Evolutionary conservation across 495 filamentous ascomycete genomes (phyloP).

Genomic region (Lophiotrema nucula): DNA sequence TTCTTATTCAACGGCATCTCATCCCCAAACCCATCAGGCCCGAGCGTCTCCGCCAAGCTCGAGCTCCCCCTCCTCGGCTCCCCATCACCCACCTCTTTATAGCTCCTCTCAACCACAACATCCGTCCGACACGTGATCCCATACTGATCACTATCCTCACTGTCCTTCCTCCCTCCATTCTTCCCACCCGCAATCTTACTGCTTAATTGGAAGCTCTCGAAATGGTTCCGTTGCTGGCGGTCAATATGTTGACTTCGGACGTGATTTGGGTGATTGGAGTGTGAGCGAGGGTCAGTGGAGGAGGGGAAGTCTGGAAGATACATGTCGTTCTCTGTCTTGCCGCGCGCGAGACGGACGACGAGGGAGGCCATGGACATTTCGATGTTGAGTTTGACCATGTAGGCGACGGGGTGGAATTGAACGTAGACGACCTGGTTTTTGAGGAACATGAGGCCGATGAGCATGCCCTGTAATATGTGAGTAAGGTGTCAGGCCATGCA

Average conservation of each 20-base stretch:
- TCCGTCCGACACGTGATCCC: conserved; percentile 9
- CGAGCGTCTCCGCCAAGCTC: neutral
- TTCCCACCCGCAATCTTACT: no score
- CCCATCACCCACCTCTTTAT: neutral
- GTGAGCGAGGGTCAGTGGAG: neutral
- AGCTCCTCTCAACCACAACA: conserved; percentile 4
- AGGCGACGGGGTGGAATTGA: conserved; percentile 54
- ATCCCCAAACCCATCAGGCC: conserved; percentile 10
- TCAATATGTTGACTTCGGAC: neutral
- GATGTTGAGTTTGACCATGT: conserved; percentile 56
- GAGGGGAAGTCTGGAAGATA: neutral
- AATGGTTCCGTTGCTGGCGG: neutral
- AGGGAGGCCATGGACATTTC: conserved; percentile 55
- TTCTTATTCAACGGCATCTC: conserved; percentile 14
- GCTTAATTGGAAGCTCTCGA: no score
- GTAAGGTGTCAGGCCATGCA: neutral
- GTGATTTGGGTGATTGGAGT: neutral
- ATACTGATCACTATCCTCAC: neutral
- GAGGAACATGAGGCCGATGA: conserved; percentile 41
- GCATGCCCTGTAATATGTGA: conserved; percentile 31
- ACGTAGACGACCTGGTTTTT: conserved; percentile 46
- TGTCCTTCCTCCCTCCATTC: no score
- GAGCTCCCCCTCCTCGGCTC: neutral
- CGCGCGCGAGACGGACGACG: conserved; percentile 36
- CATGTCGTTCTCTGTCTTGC: conserved; percentile 25